Evolutionary conservation across 148 eudicot species (phyloP).

Genomic region (Vaccinium darrowii): DNA sequence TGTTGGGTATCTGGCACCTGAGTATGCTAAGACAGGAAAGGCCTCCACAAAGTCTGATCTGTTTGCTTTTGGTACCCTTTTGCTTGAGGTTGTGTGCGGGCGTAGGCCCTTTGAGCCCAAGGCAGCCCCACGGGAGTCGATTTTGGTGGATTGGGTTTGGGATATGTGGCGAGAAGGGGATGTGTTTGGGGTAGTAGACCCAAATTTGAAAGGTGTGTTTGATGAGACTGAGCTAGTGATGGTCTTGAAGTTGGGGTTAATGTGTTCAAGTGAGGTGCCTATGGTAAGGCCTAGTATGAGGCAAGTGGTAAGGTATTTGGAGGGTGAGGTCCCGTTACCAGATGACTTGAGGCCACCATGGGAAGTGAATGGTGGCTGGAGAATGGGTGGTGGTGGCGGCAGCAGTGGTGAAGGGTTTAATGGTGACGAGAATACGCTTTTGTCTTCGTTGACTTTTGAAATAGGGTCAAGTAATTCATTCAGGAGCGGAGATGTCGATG

Average conservation of each 20-base stretch:
- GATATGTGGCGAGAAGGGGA: conserved; percentile 27
- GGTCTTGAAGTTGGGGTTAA: conserved; percentile 41
- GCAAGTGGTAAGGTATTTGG: conserved; percentile 33
- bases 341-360: conserved; percentile 2
- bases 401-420: not conserved
- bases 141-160: conserved; percentile 34
- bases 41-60: conserved; percentile 53
- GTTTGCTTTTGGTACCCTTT: conserved; percentile 43
- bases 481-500: not conserved
- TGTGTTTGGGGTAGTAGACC: conserved; percentile 29
- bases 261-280: conserved; percentile 32
- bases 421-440: not conserved
- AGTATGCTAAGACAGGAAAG: conserved; percentile 43
- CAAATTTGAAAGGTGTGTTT: conserved; percentile 28
- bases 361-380: too few species aligned
- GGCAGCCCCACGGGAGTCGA: conserved; percentile 28
- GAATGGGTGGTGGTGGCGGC: not conserved
- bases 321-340: conserved; percentile 10
- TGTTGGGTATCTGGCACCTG: conserved; percentile 64
- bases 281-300: conserved; percentile 39
- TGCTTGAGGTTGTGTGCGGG: conserved; percentile 48
- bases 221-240: conserved; percentile 24
- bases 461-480: not conserved
- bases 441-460: not conserved
- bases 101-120: conserved; percentile 41